phyloP scores from a whole-genome alignment of 305 asterid species.

The Withania somnifera region DNA sequence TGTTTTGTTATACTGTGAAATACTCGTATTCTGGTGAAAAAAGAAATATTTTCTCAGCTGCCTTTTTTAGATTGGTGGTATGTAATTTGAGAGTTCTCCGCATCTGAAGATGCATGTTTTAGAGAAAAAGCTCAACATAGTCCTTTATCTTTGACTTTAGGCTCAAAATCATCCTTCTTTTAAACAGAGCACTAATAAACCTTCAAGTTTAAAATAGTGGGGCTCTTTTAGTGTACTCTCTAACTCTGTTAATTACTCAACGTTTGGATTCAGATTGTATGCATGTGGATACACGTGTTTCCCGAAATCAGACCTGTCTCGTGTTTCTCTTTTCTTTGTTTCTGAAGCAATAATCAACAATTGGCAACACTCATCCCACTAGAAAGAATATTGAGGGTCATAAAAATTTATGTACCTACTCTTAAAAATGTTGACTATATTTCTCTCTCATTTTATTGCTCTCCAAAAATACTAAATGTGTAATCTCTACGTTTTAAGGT shows the following conservation, averaged over 20 bases:
- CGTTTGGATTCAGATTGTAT: neutral
- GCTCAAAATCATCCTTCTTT: neutral
- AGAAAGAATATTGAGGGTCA: neutral
- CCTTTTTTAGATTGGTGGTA: neutral
- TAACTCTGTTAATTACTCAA: neutral
- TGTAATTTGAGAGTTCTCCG: neutral
- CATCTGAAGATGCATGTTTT: neutral
- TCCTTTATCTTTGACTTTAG: neutral
- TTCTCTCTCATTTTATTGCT: neutral
- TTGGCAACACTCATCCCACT: neutral
- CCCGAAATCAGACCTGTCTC: neutral
- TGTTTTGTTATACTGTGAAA: neutral
- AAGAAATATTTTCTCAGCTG: neutral
- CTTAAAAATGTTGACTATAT: neutral
- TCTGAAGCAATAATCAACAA: neutral
- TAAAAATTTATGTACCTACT: neutral
- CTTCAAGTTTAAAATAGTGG: neutral
- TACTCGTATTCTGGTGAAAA: neutral
- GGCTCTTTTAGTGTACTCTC: neutral
- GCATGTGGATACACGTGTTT: neutral
- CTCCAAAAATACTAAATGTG: neutral
- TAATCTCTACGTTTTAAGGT: neutral
- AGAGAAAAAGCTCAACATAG: neutral
- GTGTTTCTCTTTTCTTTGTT: too few species aligned
- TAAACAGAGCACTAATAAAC: neutral